Percentiles rank a stretch among this genome's conserved stretches.
phyloP scores from a whole-genome alignment of 106 monocot genomes.

The Iris macrosiphon region DNA sequence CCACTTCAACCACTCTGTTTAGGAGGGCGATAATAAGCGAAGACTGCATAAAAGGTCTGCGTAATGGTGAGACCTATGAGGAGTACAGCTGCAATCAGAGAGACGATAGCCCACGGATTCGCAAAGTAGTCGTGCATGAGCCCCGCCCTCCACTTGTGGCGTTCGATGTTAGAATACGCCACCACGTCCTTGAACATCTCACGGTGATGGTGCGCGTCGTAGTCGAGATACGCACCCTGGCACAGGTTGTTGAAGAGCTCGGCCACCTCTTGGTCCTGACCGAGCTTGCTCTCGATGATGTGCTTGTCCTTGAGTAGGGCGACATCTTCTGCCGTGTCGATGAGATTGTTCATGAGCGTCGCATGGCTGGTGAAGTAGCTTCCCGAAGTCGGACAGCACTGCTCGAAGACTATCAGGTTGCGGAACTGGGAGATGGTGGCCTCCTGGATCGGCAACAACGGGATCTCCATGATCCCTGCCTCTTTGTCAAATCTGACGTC shows the following conservation, averaged over 20 bases:
- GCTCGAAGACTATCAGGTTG: constrained; percentile 40
- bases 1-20: no score
- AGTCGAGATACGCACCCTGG: no score
- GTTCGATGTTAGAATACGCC: no score
- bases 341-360: constrained; percentile 25
- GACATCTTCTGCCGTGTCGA: constrained; percentile 17
- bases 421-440: background rate
- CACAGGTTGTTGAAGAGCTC: constrained; percentile 16
- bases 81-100: no score
- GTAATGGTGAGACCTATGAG: no score
- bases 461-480: constrained; percentile 16
- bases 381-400: background rate
- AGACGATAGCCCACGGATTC: no score
- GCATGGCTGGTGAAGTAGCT: constrained; percentile 11
- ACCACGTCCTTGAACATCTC: no score
- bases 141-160: no score
- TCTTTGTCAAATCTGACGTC: constrained; percentile 13
- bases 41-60: no score
- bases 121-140: no score
- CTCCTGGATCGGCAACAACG: constrained; percentile 4
- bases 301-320: constrained; percentile 12
- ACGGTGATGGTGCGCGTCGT: no score
- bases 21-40: no score
- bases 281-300: constrained; percentile 13
- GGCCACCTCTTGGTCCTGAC: constrained; percentile 14